phyloP scores from a whole-genome alignment of 2,329 filamentous ascomycete genomes.

The Talaromyces sp. region DNA sequence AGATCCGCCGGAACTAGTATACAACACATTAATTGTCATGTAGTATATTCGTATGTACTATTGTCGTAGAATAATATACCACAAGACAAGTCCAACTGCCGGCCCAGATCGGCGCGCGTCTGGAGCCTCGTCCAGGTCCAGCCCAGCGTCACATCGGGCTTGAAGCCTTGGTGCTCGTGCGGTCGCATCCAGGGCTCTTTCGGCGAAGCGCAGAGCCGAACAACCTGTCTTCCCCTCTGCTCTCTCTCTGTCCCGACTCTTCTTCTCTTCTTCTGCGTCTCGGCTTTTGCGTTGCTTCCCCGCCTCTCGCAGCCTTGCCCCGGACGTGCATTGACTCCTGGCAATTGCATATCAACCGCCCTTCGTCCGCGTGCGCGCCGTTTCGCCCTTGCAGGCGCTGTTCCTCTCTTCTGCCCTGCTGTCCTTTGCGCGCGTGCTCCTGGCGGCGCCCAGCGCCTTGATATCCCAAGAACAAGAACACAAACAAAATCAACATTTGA shows the following conservation, averaged over 20 bases:
- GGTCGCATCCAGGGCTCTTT: slow-evolving; percentile 8
- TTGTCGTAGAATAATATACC: background rate
- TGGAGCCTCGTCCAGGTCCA: slow-evolving; percentile 2
- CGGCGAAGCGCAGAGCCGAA: background rate
- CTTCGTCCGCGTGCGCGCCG: background rate
- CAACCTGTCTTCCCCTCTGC: background rate
- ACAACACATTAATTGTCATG: too few species aligned
- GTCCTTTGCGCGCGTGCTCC: background rate
- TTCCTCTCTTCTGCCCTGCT: background rate
- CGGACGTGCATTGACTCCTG: background rate
- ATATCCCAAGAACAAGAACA: background rate
- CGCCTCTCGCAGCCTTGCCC: background rate
- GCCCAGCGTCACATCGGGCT: slow-evolving; percentile 13
- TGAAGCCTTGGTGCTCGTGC: slow-evolving; percentile 8
- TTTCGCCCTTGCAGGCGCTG: background rate
- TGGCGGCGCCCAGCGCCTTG: background rate
- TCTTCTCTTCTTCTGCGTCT: too few species aligned
- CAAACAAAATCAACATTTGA: background rate
- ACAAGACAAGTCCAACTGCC: background rate
- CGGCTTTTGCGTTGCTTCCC: background rate
- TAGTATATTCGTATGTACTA: too few species aligned
- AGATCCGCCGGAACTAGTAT: background rate
- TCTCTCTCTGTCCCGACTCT: background rate
- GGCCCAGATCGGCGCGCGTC: background rate
- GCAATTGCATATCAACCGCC: background rate